Percentiles rank a stretch among this genome's conserved stretches.
Conservation (phyloP, 2,329 filamentous ascomycete genomes). For the Colletotrichum abscissum region DNA sequence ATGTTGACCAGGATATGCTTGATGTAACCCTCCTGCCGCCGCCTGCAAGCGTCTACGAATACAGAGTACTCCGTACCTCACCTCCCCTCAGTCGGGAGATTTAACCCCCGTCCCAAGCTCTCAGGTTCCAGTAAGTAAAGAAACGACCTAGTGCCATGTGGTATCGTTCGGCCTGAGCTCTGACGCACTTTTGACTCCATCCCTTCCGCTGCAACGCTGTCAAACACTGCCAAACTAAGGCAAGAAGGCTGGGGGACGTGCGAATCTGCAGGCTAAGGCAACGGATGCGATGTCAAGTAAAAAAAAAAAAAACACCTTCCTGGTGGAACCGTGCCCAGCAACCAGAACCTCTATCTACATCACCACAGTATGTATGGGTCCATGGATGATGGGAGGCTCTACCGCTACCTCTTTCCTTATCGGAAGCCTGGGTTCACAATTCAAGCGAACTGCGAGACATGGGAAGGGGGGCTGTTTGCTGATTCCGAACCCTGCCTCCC, state of each 20-base stretch:
- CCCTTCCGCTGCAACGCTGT: not conserved
- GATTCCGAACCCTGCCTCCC: not conserved
- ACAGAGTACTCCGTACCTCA: no score
- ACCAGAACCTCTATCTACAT: not conserved
- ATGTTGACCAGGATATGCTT: not conserved
- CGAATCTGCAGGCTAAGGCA: not conserved
- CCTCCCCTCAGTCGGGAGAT: not conserved
- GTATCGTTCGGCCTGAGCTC: not conserved
- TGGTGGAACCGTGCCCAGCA: not conserved
- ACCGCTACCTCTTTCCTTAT: not conserved
- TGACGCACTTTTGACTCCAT: not conserved
- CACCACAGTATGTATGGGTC: no score
- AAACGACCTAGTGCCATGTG: slow-evolving; percentile 8
- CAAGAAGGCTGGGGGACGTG: slow-evolving; percentile 2
- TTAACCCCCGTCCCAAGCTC: not conserved
- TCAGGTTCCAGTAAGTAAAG: not conserved
- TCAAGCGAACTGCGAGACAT: not conserved
- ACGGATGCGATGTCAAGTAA: not conserved
- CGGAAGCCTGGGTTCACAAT: not conserved
- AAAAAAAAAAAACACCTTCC: not conserved
- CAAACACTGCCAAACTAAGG: not conserved
- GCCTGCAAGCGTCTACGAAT: not conserved
- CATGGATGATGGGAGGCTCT: not conserved
- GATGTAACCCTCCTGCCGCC: not conserved
- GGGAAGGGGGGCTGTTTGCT: not conserved